These are phyloP conservation scores for Cryptococcus floricola DNA, from an alignment of 1,284 basidiomycete genomes.

Conservation along the genomic window DNA sequence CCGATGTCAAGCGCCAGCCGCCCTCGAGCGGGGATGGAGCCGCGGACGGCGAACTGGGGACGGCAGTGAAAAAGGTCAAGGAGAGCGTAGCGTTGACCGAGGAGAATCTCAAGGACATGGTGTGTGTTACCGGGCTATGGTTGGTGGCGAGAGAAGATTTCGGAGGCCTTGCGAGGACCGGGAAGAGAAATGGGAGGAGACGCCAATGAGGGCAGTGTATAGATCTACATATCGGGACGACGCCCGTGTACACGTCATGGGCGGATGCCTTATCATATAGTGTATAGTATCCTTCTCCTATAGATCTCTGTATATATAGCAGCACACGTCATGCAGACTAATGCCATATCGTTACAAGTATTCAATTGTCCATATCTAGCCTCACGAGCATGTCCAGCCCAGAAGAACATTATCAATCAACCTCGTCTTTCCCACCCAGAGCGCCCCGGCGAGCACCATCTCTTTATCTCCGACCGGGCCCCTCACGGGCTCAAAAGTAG, in stretches of 20 bases:
- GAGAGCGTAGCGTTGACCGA: slow-evolving; percentile 63
- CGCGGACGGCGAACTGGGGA: neutral
- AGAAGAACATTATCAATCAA: slow-evolving; percentile 90
- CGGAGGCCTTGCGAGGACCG: slow-evolving; percentile 78
- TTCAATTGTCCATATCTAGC: too few species aligned
- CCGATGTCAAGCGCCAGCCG: neutral
- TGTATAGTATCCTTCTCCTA: too few species aligned
- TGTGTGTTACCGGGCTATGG: slow-evolving; percentile 85
- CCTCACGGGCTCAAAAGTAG: slow-evolving; percentile 56
- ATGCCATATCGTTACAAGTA: too few species aligned
- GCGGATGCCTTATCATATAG: too few species aligned
- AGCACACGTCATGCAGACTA: too few species aligned
- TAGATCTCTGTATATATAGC: too few species aligned
- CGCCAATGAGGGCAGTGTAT: neutral
- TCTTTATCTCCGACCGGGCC: slow-evolving; percentile 48
- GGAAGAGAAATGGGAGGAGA: slow-evolving; percentile 17
- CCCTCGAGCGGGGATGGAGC: neutral
- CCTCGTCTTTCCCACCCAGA: slow-evolving; percentile 81
- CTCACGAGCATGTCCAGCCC: slow-evolving; percentile 49
- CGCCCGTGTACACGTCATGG: too few species aligned
- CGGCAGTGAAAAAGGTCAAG: slow-evolving; percentile 20
- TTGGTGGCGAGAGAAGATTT: slow-evolving; percentile 87
- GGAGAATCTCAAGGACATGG: slow-evolving; percentile 91
- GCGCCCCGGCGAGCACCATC: slow-evolving; percentile 79
- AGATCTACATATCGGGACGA: too few species aligned